These are phyloP conservation scores for Pelargonium fulgidum DNA, from an alignment of 441 rosid genomes.

Conservation along the genomic window DNA sequence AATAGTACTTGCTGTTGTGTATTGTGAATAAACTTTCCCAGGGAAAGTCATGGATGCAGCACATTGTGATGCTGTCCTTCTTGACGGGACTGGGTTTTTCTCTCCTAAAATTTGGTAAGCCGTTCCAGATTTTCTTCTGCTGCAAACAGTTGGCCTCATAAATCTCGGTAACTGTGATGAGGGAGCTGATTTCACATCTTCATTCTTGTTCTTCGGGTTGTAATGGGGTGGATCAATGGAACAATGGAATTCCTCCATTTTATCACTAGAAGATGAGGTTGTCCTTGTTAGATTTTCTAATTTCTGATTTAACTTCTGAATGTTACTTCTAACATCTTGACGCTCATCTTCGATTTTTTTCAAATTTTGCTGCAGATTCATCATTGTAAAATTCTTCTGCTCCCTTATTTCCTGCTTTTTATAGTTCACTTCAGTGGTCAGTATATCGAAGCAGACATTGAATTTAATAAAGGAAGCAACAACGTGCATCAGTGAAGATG, in stretches of 20 bases:
- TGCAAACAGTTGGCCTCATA: conserved; percentile 66
- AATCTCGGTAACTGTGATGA: conserved; percentile 50
- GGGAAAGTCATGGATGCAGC: conserved; percentile 55
- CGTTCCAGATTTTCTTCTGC: conserved; percentile 46
- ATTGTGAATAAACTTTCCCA: conserved; percentile 35
- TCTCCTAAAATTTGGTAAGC: conserved; percentile 27
- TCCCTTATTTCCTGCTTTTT: conserved; percentile 42
- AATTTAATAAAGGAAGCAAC: background rate
- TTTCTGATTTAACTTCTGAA: conserved; percentile 33
- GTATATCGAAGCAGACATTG: background rate
- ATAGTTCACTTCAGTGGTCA: conserved; percentile 16
- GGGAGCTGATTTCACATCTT: conserved; percentile 29
- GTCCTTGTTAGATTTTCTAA: conserved; percentile 40
- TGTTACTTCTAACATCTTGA: conserved; percentile 30
- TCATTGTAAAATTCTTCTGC: conserved; percentile 45
- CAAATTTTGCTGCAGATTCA: conserved; percentile 41
- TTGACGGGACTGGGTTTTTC: conserved; percentile 21
- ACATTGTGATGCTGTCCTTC: conserved; percentile 31
- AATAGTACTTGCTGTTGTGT: conserved; percentile 39
- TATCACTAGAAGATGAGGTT: conserved; percentile 26
- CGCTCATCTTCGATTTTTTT: conserved; percentile 49
- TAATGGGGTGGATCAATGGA: conserved; percentile 29
- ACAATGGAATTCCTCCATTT: conserved; percentile 23
- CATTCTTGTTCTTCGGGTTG: conserved; percentile 20
- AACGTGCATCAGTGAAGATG: conserved; percentile 3